A percentile compares a stretch with the other conserved stretches of the same genome.
Evolutionary conservation across 78 protist genomes (phyloP).

Genomic region (Guillardia theta): DNA sequence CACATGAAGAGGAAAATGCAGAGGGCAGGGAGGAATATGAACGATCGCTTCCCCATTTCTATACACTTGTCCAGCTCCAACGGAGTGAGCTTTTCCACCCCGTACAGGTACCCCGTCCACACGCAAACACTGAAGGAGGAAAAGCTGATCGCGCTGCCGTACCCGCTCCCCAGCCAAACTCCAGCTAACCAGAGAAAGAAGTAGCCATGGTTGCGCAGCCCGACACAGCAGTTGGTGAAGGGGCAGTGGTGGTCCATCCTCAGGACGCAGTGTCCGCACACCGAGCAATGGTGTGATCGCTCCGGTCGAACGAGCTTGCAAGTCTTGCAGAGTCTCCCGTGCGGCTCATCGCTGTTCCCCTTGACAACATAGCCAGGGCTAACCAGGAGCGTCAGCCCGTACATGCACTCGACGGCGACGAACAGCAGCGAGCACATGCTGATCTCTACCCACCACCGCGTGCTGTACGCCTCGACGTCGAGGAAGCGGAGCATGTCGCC

Average conservation of each 20-base stretch:
- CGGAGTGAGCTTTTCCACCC: neutral
- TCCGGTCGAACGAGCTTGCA: neutral
- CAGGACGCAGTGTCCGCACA: neutral
- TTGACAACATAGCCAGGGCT: neutral
- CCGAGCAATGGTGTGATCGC: neutral
- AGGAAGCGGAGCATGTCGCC: neutral
- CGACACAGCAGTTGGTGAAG: conserved; percentile 17
- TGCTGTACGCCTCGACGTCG: neutral
- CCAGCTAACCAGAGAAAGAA: neutral
- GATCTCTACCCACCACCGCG: neutral
- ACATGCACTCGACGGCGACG: neutral
- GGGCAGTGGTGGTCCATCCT: conserved; percentile 31
- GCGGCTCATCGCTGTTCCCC: neutral
- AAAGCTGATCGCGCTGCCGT: neutral
- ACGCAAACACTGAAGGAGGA: neutral
- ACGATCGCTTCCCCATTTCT: neutral
- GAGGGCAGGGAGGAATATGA: neutral
- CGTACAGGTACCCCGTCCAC: neutral
- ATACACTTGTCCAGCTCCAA: neutral
- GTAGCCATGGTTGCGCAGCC: neutral
- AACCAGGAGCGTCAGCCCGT: neutral
- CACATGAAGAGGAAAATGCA: neutral
- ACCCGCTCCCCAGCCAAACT: neutral
- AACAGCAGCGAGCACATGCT: neutral
- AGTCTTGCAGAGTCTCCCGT: neutral